phyloP scores from a whole-genome alignment of 1,139 yeast genomes.

The Sugiyamaella xylanicola region DNA sequence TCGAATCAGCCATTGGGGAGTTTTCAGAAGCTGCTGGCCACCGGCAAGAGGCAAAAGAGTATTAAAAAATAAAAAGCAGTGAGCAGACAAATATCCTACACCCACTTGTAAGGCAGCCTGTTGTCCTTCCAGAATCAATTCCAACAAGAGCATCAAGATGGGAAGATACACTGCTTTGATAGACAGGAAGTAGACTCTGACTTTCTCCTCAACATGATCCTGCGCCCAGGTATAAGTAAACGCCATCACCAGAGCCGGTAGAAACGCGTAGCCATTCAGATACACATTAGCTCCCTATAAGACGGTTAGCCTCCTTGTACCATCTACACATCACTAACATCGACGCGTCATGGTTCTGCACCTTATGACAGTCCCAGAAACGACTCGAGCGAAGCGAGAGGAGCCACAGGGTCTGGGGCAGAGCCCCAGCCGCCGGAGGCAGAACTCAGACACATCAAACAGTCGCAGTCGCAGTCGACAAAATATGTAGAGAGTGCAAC shows the following conservation, averaged over 20 bases:
- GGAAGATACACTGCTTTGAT: conserved; percentile 43
- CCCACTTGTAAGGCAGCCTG: conserved; percentile 33
- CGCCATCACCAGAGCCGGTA: conserved; percentile 37
- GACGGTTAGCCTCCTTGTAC: no score
- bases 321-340: no score
- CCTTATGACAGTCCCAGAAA: background rate
- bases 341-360: no score
- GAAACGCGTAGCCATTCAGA: conserved; percentile 33
- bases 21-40: conserved; percentile 30
- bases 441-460: background rate
- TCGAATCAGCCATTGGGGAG: conserved; percentile 33
- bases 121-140: conserved; percentile 39
- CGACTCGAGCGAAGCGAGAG: background rate
- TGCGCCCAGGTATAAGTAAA: conserved; percentile 45
- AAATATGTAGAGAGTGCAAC: conserved; percentile 23
- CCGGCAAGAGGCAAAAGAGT: conserved; percentile 33
- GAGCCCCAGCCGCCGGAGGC: background rate
- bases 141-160: conserved; percentile 36
- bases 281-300: conserved; percentile 26
- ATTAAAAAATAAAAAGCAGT: conserved; percentile 40
- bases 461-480: background rate
- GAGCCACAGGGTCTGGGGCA: background rate
- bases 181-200: conserved; percentile 38
- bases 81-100: conserved; percentile 43
- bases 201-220: conserved; percentile 38